Percentiles rank a stretch among this genome's conserved stretches.
Evolutionary conservation across 208 protist genomes (phyloP).

Genomic region (Naegleria fowleri): DNA sequence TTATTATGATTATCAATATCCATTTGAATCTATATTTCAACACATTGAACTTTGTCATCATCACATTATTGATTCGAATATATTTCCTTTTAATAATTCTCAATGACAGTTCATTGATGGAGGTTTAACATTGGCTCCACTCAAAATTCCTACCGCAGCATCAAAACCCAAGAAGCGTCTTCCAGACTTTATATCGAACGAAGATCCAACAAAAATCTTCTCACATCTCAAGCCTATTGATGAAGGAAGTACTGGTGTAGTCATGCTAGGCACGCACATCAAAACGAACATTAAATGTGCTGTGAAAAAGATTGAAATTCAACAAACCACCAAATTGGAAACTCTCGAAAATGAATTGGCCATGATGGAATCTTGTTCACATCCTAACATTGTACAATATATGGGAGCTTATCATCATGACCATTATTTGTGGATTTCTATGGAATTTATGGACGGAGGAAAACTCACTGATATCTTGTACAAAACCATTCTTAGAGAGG

Average conservation of each 20-base stretch:
- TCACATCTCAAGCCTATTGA: constrained; percentile 46
- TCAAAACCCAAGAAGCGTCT: not conserved
- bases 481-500: constrained; percentile 52
- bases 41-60: too few species aligned
- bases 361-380: constrained; percentile 40
- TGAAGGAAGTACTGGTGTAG: constrained; percentile 49
- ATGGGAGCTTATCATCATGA: constrained; percentile 44
- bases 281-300: constrained; percentile 37
- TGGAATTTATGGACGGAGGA: constrained; percentile 47
- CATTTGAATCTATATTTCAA: too few species aligned
- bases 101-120: not conserved
- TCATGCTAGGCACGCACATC: constrained; percentile 44
- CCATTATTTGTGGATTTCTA: constrained; percentile 46
- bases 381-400: constrained; percentile 55
- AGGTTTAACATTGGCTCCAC: not conserved
- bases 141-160: not conserved
- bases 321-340: not conserved
- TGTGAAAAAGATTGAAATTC: constrained; percentile 49
- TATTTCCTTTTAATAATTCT: too few species aligned
- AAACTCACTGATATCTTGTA: constrained; percentile 69
- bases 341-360: constrained; percentile 49
- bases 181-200: constrained; percentile 41
- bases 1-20: too few species aligned
- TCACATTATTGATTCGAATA: too few species aligned
- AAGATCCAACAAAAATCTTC: constrained; percentile 44